Evolutionary conservation across 1,284 basidiomycete genomes (phyloP), one percentile per base, ranked within the genome.

Genomic region (Cutaneotrichosporon curvatum): DNA sequence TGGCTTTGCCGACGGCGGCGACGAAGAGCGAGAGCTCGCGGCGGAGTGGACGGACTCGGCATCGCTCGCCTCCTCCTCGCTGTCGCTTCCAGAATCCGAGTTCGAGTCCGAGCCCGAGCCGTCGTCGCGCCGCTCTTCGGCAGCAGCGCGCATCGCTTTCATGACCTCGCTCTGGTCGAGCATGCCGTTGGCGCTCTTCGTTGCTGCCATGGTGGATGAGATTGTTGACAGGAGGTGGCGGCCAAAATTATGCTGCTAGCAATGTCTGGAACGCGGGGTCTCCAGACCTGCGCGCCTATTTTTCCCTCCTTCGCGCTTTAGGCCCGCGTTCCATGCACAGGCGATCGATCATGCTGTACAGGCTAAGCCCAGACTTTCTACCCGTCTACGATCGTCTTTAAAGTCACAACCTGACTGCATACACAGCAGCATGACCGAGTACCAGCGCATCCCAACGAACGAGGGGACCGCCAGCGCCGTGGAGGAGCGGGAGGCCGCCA

Each of bases 151-250:
- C 66, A 70, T 68, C 1, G 64, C 55, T 43, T 55, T 51, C 61
- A 70, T 56, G 14, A 70, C 57, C 45, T 64, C 65, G 28, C 47
- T 51, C 35, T 59, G 63, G 48, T 70, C 68, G 25, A 70, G 51
- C n/a, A 54, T 30, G 19, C 34, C 43, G 7, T 18, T 18, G 19
- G 20, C 14, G 39, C 40, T 41, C 28, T 34, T 37, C 28, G 21
- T 43, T 22, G 43, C 39, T 3, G 39, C 19, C 48, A 50, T 50
- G 14, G 34, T 38, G 21, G n/a, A 19, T 18, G 37, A 25, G 30
- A 20, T 38, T 4, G 41, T 28, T 22, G 37, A 4, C 14, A 25
- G 36, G 18, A 23, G 36, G 28, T 34, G 32, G 32, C 7, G 33
- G 22, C 8, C 34, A 35, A 37, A 44, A 44, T 44, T 28, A 28